Base-by-base conservation (phyloP, 2,329 filamentous ascomycete species). In the Aspergillus jensenii region DNA sequence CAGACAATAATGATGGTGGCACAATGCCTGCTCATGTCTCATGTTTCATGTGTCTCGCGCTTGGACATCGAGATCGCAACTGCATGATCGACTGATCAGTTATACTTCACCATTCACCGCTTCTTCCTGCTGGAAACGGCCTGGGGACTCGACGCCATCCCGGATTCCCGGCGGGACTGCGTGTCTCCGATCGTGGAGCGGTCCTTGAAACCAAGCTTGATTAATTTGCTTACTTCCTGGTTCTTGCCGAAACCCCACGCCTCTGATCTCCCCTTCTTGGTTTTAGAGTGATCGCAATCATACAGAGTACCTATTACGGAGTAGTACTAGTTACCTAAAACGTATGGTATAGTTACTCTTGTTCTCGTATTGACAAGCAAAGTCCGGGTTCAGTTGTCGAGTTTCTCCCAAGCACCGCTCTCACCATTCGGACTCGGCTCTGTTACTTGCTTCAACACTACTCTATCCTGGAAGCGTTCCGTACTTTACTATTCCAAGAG, bases 401-500 rank as follows among this genome's bases (percentile, higher is more conserved):
- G 3, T 33, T 12, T 8, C 35, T 37, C 33, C 8, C 33, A 21
- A 21, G 23, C 49, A 52, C 21, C 27, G 7, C 19, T 33, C 17
- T 23, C 27, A 12, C 15, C 15, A 52, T 23, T 12, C 12, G 19
- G 2, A 44, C 12, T 14, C 12, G 11, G 41, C 27, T 27, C 44
- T 27, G 44, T 9, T 46, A 46, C 15, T 8, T 46, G 12, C 8
- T 46, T 27, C 15, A 25, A 46, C 27, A 31, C 27, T 31, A 31
- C 27, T 31, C 11, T 31, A 31, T 31, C 27, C 27, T 31, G 9
- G 27, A 31, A 31, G 27, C 9, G n/a, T 53, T 23, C 33, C 9
- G n/a, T 53, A 35, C 33, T 54, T 31, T 31, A 31, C 52, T 47
- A 54, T 54, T 37, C 31, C 52, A 39, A 56, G 27, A 31, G 27